phyloP scores from a whole-genome alignment of 164 flowering plant species.

The Vitis cinerea region DNA sequence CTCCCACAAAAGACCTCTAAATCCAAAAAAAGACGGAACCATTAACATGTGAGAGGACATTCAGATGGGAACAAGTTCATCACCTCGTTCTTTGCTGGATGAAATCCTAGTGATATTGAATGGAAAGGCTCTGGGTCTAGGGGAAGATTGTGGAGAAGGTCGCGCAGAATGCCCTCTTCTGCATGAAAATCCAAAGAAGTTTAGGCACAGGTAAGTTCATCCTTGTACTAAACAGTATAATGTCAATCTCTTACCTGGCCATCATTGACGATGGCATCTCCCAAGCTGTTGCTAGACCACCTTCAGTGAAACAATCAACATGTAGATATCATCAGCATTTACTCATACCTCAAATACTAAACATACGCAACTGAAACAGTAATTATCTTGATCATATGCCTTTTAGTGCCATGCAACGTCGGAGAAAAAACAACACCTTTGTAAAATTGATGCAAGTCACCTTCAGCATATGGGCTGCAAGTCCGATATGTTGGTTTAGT shows the following conservation, averaged over 20 bases:
- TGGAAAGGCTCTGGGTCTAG: constrained; percentile 20
- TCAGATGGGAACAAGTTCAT: background rate
- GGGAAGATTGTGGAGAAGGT: constrained; percentile 14
- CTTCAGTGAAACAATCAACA: constrained; percentile 9
- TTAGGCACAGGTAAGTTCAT: background rate
- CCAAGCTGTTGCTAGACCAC: constrained; percentile 10
- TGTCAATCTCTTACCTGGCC: constrained; percentile 18
- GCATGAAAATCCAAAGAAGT: constrained; percentile 3
- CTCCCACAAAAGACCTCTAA: background rate
- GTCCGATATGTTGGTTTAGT: constrained; percentile 1
- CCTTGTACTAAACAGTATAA: background rate
- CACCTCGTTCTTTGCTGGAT: constrained; percentile 25
- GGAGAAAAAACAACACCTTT: constrained; percentile 13
- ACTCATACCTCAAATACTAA: background rate
- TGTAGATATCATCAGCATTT: background rate
- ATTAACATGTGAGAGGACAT: background rate
- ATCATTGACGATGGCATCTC: constrained; percentile 8
- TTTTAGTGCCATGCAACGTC: background rate
- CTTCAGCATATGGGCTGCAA: constrained; percentile 4
- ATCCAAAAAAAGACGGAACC: background rate
- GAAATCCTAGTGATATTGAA: constrained; percentile 25
- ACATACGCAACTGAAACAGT: background rate
- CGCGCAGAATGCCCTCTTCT: constrained; percentile 17
- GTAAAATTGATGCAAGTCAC: constrained; percentile 7
- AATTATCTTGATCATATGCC: background rate